A percentile compares a stretch with the other conserved stretches of the same genome.
Evolutionary conservation across 2,329 filamentous ascomycete species (phyloP).

Genomic region (Coniochaeta pulveracea): DNA sequence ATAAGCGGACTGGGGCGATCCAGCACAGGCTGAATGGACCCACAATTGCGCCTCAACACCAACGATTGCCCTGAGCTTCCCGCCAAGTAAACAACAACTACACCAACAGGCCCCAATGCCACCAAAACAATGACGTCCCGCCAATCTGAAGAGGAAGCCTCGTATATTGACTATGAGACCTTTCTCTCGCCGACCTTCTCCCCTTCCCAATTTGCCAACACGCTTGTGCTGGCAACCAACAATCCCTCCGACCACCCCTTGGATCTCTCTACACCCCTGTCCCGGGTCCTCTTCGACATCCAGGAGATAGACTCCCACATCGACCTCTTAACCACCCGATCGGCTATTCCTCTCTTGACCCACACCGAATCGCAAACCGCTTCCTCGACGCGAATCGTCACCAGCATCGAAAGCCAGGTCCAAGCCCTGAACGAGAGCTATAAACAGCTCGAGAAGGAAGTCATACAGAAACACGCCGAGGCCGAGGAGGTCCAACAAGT

Average conservation of each 20-base stretch:
- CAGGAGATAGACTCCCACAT: slow-evolving; percentile 97
- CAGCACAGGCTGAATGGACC: too few relatives aligned
- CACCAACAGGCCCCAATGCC: too few relatives aligned
- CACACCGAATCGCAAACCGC: slow-evolving; percentile 66
- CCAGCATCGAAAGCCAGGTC: slow-evolving; percentile 71
- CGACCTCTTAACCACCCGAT: slow-evolving; percentile 75
- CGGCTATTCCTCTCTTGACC: slow-evolving; percentile 67
- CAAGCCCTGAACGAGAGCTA: slow-evolving; percentile 75
- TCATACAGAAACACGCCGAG: slow-evolving; percentile 72
- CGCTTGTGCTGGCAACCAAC: slow-evolving; percentile 80
- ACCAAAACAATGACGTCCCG: slow-evolving; percentile 18
- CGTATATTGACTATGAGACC: slow-evolving; percentile 92
- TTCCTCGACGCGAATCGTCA: slow-evolving; percentile 60
- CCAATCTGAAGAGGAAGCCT: slow-evolving; percentile 46
- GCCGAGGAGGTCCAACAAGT: slow-evolving; percentile 74
- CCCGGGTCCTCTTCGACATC: slow-evolving; percentile 87
- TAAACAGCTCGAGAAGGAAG: slow-evolving; percentile 73
- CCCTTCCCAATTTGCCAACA: slow-evolving; percentile 74
- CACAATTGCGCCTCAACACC: too few relatives aligned
- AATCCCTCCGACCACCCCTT: slow-evolving; percentile 82
- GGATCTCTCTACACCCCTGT: slow-evolving; percentile 88
- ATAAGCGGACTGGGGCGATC: too few relatives aligned
- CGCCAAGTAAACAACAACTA: too few relatives aligned
- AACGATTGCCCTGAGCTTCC: too few relatives aligned
- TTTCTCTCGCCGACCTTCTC: slow-evolving; percentile 80